Evolutionary conservation across 2,329 filamentous ascomycete species (phyloP), one percentile per base, ranked within the genome.

Genomic region (Alternaria sp.): DNA sequence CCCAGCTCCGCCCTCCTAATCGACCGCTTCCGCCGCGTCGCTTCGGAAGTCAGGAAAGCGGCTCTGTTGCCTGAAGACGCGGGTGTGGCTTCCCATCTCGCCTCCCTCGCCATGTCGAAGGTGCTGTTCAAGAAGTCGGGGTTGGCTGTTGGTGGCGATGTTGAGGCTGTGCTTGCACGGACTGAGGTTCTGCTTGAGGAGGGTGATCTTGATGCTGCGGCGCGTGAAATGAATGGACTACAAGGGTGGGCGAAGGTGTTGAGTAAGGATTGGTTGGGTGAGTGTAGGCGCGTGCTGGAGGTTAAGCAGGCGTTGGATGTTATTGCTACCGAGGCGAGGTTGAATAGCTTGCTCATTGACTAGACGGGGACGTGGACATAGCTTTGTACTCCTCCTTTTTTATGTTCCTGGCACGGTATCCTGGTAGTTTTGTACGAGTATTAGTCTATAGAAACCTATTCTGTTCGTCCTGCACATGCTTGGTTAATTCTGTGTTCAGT

Each of bases 291-390:
- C 83, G 93, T 97, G 69, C 85, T 99, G 75, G 96, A 99, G 83
- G 96, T 98, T 69, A 90, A 92, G 82, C 96, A 99, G 83, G 96
- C 96, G 75, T 86, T 99, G 74, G 96, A 99, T 81, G 96, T 96
- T 61, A 96, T 97, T 82, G 90, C 93, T 71, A 92, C 93, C 6
- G 93, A 97, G 83, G 94, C 94, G 44, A 88, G 94, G 73, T 84
- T 97, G 73, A 92, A 96, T 83, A 97, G 92, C 81, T 83, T 97
- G 80, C 89, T 92, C 76, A 88, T 97, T 66, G 92, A 96, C 78
- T 96, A 57, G 46, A 32, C 0, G 9, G 3, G 19, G 1, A 1
- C 19, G 12, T 46, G 19, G 1, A 44, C 40, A 19, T 32, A 3
- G 15, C 3, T 17, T 36, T 36, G 32, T n/a, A 36, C 40, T 12